Conservation (phyloP, 1,139 yeast species). For the Debaryomyces coudertii region DNA sequence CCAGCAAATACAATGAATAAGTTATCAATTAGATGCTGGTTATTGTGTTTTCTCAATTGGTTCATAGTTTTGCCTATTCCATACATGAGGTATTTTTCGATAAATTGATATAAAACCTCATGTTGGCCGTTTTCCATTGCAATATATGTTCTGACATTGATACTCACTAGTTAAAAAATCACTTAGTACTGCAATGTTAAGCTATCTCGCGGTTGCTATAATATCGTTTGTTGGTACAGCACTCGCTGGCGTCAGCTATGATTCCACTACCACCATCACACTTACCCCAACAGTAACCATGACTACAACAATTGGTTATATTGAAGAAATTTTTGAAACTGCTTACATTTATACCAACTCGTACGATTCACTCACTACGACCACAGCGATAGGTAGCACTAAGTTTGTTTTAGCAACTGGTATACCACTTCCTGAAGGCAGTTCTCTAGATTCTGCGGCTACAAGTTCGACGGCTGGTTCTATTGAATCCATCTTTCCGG, state of each 20-base stretch:
- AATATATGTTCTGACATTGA: not conserved
- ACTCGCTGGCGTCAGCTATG: constrained; percentile 20
- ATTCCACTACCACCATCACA: constrained; percentile 28
- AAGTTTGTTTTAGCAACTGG: constrained; percentile 12
- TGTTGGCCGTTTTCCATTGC: not conserved
- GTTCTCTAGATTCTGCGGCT: not conserved
- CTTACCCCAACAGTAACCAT: constrained; percentile 36
- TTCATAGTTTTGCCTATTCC: not conserved
- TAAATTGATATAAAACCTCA: not conserved
- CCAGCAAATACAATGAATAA: not conserved
- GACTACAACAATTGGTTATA: constrained; percentile 32
- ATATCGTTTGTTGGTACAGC: constrained; percentile 5
- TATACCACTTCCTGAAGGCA: constrained; percentile 13
- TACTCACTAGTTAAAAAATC: not conserved
- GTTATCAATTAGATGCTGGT: not conserved
- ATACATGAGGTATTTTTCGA: not conserved
- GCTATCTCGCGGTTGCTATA: constrained; percentile 6
- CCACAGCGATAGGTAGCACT: constrained; percentile 32
- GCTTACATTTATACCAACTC: constrained; percentile 38
- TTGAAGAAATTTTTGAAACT: constrained; percentile 36
- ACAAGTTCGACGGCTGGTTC: too few relatives aligned
- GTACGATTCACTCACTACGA: constrained; percentile 38
- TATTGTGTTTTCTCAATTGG: constrained; percentile 2
- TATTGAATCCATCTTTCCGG: constrained; percentile 10
- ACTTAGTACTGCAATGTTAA: not conserved